Evolutionary conservation across 169 alveolate genomes (phyloP).

Genomic region (Babesia bovis): DNA sequence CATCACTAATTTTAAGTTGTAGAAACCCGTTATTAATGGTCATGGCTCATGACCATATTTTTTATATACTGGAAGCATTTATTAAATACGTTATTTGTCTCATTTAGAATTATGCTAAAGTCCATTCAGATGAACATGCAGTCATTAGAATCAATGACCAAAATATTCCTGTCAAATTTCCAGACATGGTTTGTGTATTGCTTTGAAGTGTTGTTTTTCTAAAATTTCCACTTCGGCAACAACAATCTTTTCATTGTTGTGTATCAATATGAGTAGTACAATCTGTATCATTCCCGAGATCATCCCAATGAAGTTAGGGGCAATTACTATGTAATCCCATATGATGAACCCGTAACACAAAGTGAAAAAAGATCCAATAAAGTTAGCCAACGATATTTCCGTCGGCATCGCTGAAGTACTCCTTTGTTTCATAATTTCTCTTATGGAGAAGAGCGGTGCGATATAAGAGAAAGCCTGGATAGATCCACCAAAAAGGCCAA

Average conservation of each 20-base stretch:
- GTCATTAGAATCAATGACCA: too few species aligned
- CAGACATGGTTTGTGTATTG: conserved; percentile 34
- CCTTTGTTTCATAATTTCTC: conserved; percentile 62
- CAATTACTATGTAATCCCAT: conserved; percentile 71
- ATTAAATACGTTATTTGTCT: too few species aligned
- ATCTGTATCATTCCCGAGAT: conserved; percentile 54
- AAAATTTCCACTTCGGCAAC: conserved; percentile 59
- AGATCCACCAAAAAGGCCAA: conserved; percentile 66
- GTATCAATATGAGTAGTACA: conserved; percentile 40
- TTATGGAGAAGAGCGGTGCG: conserved; percentile 71
- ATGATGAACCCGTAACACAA: conserved; percentile 74
- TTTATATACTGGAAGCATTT: too few species aligned
- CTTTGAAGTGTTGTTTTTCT: conserved; percentile 59
- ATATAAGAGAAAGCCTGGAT: conserved; percentile 60
- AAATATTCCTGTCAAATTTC: conserved; percentile 4
- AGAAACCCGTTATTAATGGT: too few species aligned
- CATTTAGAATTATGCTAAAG: too few species aligned
- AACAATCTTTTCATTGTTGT: conserved; percentile 44
- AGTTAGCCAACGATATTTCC: conserved; percentile 73
- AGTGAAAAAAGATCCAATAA: conserved; percentile 70
- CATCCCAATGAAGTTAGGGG: conserved; percentile 72
- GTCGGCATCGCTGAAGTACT: conserved; percentile 74
- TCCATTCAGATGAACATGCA: too few species aligned
- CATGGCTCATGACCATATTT: too few species aligned
- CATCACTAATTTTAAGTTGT: too few species aligned